Evolutionary conservation across 768 basidiomycete species (phyloP).

Genomic region (Trametes gibbosa): DNA sequence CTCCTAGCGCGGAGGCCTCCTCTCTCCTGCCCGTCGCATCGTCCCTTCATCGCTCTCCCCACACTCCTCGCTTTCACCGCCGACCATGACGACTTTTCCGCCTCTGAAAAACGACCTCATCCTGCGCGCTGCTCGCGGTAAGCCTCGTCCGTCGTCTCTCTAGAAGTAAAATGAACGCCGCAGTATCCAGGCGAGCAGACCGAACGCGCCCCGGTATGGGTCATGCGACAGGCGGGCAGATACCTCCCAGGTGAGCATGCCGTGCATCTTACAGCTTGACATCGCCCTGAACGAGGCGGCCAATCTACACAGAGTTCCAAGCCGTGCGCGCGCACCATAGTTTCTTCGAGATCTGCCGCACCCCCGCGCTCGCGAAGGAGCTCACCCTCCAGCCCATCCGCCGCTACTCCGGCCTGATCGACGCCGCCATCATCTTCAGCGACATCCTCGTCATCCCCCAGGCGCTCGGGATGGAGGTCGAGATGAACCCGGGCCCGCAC

Average conservation of each 20-base stretch:
- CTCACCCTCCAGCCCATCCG: constrained; percentile 93
- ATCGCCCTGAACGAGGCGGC: too few species aligned
- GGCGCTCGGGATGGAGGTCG: constrained; percentile 93
- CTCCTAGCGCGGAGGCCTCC: background rate
- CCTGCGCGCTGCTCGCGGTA: constrained; percentile 83
- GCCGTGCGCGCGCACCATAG: constrained; percentile 81
- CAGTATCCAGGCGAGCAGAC: constrained; percentile 65
- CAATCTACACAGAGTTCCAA: constrained; percentile 69
- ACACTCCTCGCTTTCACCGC: background rate
- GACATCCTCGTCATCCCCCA: constrained; percentile 98
- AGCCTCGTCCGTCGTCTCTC: constrained; percentile 8
- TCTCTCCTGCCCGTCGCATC: background rate
- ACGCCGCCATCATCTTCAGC: constrained; percentile 97
- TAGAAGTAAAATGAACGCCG: background rate
- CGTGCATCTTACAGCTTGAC: background rate
- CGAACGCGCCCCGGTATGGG: constrained; percentile 95
- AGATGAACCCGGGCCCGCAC: constrained; percentile 90
- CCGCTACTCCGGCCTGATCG: constrained; percentile 80
- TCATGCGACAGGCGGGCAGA: constrained; percentile 96
- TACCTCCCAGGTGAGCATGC: constrained; percentile 80
- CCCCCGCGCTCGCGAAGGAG: constrained; percentile 83
- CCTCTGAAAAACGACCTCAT: constrained; percentile 84
- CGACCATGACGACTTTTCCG: constrained; percentile 52
- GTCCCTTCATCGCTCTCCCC: background rate
- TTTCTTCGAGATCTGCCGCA: constrained; percentile 94